Conservation (phyloP, 768 basidiomycete genomes). For the Lactarius tabidus region DNA sequence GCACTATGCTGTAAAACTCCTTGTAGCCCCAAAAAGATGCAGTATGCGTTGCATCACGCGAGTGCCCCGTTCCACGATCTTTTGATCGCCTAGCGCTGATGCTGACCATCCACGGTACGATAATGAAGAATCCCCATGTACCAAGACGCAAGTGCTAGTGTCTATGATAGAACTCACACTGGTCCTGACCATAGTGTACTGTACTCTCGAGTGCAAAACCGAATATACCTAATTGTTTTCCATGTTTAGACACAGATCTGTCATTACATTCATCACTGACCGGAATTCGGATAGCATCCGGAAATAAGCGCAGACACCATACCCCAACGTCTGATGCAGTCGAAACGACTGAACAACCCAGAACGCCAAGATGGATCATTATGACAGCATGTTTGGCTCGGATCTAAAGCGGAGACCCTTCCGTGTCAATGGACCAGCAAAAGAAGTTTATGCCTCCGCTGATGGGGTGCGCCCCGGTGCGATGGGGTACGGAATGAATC, state of each 20-base stretch:
- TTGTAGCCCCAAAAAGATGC: not conserved
- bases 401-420: not conserved
- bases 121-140: not conserved
- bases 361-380: not conserved
- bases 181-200: not conserved
- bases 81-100: not conserved
- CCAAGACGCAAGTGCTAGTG: not conserved
- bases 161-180: not conserved
- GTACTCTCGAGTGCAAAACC: not conserved
- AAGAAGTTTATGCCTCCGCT: not conserved
- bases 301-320: not conserved
- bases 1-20: too few species aligned
- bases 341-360: not conserved
- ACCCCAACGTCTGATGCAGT: constrained; percentile 11
- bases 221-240: not conserved
- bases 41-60: not conserved
- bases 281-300: not conserved
- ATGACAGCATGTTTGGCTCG: not conserved
- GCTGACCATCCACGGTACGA: not conserved
- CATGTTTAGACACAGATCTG: not conserved
- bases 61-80: not conserved
- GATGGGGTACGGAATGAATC: not conserved
- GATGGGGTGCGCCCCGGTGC: not conserved
- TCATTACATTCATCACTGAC: not conserved
- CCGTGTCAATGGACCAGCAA: not conserved